Evolutionary conservation across 2,329 filamentous ascomycete genomes (phyloP), one percentile per base, ranked within the genome.

Genomic region (Colletotrichum liriopes): DNA sequence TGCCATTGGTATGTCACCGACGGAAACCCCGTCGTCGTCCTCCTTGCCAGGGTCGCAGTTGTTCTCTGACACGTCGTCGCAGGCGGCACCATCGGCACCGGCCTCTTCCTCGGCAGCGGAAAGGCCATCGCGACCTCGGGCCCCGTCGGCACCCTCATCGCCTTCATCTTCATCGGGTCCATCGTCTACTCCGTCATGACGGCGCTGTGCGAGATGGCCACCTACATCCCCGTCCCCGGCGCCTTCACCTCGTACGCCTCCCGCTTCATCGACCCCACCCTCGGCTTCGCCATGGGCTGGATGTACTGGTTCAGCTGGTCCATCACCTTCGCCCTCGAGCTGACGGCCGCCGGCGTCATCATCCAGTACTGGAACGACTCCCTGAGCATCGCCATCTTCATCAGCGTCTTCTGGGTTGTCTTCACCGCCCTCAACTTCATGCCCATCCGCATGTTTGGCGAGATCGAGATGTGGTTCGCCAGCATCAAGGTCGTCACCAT

Each of bases 221-320:
- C 93, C 14, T 94, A 91, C 76, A 91, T 95, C 37, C 94, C 94
- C 7, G 90, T 95, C 45, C 86, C 92, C 26, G 94, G 93, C 70
- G 92, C 92, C 51, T 95, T 95, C 79, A 93, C 93, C 39, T 88
- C 91, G 52, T 96, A 95, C 77, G 93, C 93, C 29, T 88, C 90
- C 49, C 92, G 93, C 23, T 94, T 96, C 77, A 87, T 94, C 74
- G 91, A 93, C 77, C 91, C 90, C 14, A 91, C 91, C 67, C 84
- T 94, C 59, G 93, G 92, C 9, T 95, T 95, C 77, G 88, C 93
- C 26, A 93, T 95, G 87, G 93, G 93, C 26, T 95, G 93, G 93
- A 91, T 94, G 72, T 95, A 95, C 82, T 95, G 92, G 91, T 94
- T 94, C 78, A 91, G 88, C 47, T 95, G 92, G 92, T 87, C 90